Percentiles rank a stretch among this genome's conserved stretches.
Evolutionary conservation across 345 rosid genomes (phyloP).

Genomic region (Orychophragmus violaceus): DNA sequence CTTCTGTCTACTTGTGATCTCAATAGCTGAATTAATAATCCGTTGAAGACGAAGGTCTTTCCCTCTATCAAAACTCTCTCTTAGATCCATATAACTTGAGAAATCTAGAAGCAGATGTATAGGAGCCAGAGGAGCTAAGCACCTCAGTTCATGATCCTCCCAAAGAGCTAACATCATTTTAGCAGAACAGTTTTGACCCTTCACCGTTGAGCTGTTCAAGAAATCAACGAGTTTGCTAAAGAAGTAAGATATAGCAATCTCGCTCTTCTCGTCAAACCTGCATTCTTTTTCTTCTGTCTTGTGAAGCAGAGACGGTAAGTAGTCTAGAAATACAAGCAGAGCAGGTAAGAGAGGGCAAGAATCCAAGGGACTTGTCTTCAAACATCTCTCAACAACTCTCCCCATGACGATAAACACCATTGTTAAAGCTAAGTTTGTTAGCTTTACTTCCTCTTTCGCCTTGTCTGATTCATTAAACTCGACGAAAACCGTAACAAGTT

Average conservation of each 20-base stretch:
- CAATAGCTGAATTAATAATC: constrained; percentile 45
- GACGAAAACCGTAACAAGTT: constrained; percentile 56
- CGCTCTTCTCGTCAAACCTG: constrained; percentile 43
- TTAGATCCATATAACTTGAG: constrained; percentile 38
- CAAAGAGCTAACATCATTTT: constrained; percentile 47
- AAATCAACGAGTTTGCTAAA: constrained; percentile 42
- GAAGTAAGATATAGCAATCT: constrained; percentile 54
- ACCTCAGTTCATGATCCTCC: constrained; percentile 88
- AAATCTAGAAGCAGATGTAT: constrained; percentile 47
- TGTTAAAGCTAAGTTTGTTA: constrained; percentile 36
- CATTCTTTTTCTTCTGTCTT: constrained; percentile 26
- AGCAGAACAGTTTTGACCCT: constrained; percentile 18
- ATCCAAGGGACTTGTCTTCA: constrained; percentile 39
- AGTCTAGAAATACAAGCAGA: constrained; percentile 67
- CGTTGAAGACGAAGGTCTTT: constrained; percentile 49
- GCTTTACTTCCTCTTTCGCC: constrained; percentile 23
- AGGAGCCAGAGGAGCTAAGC: constrained; percentile 57
- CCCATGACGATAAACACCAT: constrained; percentile 64
- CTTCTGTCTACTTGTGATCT: constrained; percentile 49
- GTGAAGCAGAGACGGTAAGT: constrained; percentile 47
- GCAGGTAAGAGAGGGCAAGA: constrained; percentile 68
- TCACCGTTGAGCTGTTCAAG: constrained; percentile 36
- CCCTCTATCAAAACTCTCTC: constrained; percentile 41
- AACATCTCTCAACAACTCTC: constrained; percentile 55
- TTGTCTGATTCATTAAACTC: constrained; percentile 27